Conservation (phyloP, 345 rosid genomes). For the Salix udensis region DNA sequence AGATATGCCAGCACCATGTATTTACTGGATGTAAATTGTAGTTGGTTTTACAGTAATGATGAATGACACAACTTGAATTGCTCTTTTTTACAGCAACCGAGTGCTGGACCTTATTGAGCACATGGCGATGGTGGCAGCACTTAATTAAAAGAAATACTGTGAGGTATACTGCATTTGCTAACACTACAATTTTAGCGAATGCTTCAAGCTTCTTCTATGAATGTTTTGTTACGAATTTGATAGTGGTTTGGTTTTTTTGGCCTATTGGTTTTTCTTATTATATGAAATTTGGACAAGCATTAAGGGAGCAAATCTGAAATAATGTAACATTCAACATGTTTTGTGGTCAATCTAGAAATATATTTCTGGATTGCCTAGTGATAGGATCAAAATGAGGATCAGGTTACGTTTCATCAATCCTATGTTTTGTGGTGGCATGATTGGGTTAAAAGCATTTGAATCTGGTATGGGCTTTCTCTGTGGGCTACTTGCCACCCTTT, state of each 20-base stretch:
- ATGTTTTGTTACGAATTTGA: slow-evolving; percentile 9
- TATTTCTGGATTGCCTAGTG: neutral
- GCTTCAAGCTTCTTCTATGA: neutral
- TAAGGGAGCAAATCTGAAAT: neutral
- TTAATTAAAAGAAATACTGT: slow-evolving; percentile 19
- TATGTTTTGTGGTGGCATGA: no score
- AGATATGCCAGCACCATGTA: no score
- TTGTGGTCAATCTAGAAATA: neutral
- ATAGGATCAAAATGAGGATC: neutral
- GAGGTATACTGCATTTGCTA: neutral
- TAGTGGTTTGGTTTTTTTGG: slow-evolving; percentile 6
- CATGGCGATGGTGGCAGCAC: slow-evolving; percentile 84
- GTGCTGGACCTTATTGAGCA: slow-evolving; percentile 94
- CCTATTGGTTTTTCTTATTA: neutral
- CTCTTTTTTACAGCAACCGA: slow-evolving; percentile 64
- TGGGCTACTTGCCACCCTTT: no score
- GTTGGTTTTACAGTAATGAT: neutral
- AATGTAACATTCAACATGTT: neutral
- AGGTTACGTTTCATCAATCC: neutral
- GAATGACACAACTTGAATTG: neutral
- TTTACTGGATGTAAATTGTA: neutral
- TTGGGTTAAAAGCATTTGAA: neutral
- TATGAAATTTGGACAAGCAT: neutral
- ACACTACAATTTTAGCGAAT: neutral
- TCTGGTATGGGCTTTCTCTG: neutral